These are phyloP conservation scores for Pestalotiopsis sp. DNA, from an alignment of 2,329 filamentous ascomycete species.

Conservation along the genomic window DNA sequence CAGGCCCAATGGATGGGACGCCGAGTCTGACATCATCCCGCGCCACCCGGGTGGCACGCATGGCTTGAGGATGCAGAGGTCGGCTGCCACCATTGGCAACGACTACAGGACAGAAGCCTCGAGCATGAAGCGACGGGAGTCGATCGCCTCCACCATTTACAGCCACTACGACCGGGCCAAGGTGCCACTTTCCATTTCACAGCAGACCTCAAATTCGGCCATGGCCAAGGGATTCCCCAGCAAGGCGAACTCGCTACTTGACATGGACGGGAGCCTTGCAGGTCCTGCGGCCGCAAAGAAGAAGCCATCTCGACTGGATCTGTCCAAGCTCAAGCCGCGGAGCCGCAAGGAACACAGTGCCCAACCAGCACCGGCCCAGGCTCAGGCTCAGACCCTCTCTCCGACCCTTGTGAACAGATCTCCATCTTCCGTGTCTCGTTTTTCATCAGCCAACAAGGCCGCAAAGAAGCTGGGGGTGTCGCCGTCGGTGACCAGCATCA, in stretches of 20 bases:
- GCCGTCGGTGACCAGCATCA: slow-evolving; percentile 29
- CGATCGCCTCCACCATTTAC: slow-evolving; percentile 52
- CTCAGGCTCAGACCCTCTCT: slow-evolving; percentile 28
- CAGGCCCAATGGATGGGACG: slow-evolving; percentile 40
- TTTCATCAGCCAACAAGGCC: slow-evolving; percentile 21
- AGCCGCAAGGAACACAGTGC: slow-evolving; percentile 34
- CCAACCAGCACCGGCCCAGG: slow-evolving; percentile 32
- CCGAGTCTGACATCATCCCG: slow-evolving; percentile 50
- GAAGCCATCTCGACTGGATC: slow-evolving; percentile 51
- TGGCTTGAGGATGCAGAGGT: slow-evolving; percentile 24
- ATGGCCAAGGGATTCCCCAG: slow-evolving; percentile 57
- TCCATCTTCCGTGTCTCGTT: slow-evolving; percentile 43
- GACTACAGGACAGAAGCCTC: slow-evolving; percentile 41
- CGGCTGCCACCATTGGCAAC: slow-evolving; percentile 24
- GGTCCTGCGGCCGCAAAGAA: slow-evolving; percentile 41
- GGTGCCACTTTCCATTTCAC: slow-evolving; percentile 57
- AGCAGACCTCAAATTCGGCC: slow-evolving; percentile 59
- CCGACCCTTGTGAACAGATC: slow-evolving; percentile 34
- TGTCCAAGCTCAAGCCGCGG: slow-evolving; percentile 44
- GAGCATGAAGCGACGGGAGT: slow-evolving; percentile 49
- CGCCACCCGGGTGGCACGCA: slow-evolving; percentile 27
- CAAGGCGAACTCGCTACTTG: slow-evolving; percentile 48
- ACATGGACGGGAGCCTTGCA: slow-evolving; percentile 40
- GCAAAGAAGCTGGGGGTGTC: slow-evolving; percentile 18
- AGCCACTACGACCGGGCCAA: slow-evolving; percentile 61